Evolutionary conservation across 1,139 yeast genomes (phyloP).

Genomic region (Saccharomyces pastorianus): DNA sequence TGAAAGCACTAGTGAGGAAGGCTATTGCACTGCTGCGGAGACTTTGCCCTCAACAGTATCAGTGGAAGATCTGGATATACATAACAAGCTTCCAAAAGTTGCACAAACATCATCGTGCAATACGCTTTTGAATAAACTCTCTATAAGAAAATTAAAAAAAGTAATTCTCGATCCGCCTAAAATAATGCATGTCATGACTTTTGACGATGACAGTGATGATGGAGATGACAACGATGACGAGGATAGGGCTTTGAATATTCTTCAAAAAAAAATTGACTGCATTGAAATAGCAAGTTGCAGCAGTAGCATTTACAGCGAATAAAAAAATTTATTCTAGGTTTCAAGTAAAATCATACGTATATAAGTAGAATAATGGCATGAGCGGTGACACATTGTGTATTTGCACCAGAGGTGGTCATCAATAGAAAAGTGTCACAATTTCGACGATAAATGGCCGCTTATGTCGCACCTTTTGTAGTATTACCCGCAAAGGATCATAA

Average conservation of each 20-base stretch:
- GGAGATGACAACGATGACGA: constrained; percentile 4
- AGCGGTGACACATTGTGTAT: not conserved
- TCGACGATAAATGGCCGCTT: not conserved
- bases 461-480: not conserved
- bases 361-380: not conserved
- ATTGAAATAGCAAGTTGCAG: constrained; percentile 8
- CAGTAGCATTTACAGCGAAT: constrained; percentile 5
- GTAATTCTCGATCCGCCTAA: constrained; percentile 4
- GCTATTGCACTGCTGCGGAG: constrained; percentile 12
- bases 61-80: constrained; percentile 6
- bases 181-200: constrained; percentile 3
- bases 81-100: not conserved
- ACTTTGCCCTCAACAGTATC: constrained; percentile 10
- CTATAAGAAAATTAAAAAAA: constrained; percentile 2
- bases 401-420: not conserved
- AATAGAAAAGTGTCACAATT: not conserved
- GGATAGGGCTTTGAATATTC: constrained; percentile 4
- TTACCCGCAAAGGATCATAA: not conserved
- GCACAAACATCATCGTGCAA: not conserved
- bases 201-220: constrained; percentile 4
- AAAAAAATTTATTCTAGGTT: not conserved
- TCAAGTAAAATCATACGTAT: not conserved
- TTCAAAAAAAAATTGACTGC: constrained; percentile 14
- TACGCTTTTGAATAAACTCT: not conserved
- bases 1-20: constrained; percentile 6